Evolutionary conservation across 192 early-diverging fungal genomes (phyloP).

Genomic region (Phlyctochytrium arcticum): DNA sequence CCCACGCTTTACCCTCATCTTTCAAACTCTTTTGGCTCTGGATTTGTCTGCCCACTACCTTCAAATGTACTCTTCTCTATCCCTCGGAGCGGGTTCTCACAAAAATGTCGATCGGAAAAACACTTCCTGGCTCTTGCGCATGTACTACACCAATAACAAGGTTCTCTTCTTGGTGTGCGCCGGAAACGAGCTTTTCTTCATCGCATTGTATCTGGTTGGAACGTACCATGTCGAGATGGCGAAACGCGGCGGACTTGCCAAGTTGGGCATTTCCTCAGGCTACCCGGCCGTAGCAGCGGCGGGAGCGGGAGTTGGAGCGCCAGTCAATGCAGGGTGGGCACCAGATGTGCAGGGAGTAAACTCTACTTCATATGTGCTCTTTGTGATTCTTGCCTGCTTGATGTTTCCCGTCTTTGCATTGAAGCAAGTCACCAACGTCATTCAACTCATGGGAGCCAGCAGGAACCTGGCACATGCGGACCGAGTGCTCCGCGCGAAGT

Average conservation of each 20-base stretch:
- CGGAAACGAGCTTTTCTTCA: constrained; percentile 89
- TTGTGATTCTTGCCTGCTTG: constrained; percentile 16
- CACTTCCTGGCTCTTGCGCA: constrained; percentile 68
- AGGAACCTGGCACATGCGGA: constrained; percentile 72
- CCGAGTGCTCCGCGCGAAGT: constrained; percentile 29
- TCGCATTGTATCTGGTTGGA: constrained; percentile 66
- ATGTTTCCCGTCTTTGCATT: constrained; percentile 72
- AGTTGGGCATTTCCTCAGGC: constrained; percentile 1
- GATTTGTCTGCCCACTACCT: constrained; percentile 97
- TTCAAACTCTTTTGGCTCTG: constrained; percentile 87
- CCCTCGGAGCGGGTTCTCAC: constrained; percentile 81
- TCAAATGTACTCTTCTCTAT: constrained; percentile 95
- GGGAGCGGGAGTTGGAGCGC: constrained; percentile 3
- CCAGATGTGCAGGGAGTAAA: constrained; percentile 9
- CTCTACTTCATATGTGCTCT: not conserved
- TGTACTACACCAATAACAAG: constrained; percentile 89
- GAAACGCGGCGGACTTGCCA: constrained; percentile 5
- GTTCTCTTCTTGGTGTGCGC: constrained; percentile 92
- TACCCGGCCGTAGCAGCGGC: constrained; percentile 8
- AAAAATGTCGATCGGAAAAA: constrained; percentile 75
- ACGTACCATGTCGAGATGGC: constrained; percentile 6
- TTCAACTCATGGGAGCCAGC: constrained; percentile 88
- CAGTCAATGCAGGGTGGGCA: constrained; percentile 5
- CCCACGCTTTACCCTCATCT: constrained; percentile 66
- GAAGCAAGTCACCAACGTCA: constrained; percentile 91